A percentile compares a stretch with the other conserved stretches of the same genome.
Conservation (phyloP, 768 basidiomycete genomes). For the Boletus rubescentipes region DNA sequence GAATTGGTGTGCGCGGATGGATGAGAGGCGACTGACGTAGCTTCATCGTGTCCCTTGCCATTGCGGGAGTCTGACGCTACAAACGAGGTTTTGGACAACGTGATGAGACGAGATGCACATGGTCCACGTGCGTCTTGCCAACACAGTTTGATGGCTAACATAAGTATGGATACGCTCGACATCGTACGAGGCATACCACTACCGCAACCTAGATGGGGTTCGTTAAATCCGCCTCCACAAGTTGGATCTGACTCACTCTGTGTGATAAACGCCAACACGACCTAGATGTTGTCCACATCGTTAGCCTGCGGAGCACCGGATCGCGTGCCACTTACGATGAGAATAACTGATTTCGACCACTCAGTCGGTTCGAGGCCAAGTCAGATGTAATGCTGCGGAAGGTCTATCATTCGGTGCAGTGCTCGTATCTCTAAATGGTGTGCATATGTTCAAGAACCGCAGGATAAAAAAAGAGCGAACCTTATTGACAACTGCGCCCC, state of each 20-base stretch:
- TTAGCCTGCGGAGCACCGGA: not conserved
- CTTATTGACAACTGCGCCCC: constrained; percentile 35
- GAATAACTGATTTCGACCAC: constrained; percentile 29
- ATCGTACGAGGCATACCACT: constrained; percentile 21
- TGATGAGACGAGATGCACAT: not conserved
- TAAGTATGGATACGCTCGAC: constrained; percentile 4
- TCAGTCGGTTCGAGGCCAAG: constrained; percentile 25
- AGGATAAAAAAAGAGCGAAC: too few species aligned
- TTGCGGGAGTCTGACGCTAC: constrained; percentile 29
- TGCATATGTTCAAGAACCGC: constrained; percentile 27
- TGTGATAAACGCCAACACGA: constrained; percentile 29
- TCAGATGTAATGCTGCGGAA: not conserved
- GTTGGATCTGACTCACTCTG: constrained; percentile 18
- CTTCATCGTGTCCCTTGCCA: constrained; percentile 35
- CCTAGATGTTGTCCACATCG: constrained; percentile 3
- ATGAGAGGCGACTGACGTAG: constrained; percentile 24
- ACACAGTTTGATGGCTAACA: constrained; percentile 24
- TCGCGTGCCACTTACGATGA: constrained; percentile 30
- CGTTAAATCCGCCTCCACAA: not conserved
- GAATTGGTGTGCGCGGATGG: not conserved
- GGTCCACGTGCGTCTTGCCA: constrained; percentile 30
- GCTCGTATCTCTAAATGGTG: constrained; percentile 39
- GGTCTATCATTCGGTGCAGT: not conserved
- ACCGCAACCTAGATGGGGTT: constrained; percentile 23
- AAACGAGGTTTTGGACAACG: not conserved